Conservation (phyloP, 2,329 filamentous ascomycete genomes). For the Fusarium sp. region DNA sequence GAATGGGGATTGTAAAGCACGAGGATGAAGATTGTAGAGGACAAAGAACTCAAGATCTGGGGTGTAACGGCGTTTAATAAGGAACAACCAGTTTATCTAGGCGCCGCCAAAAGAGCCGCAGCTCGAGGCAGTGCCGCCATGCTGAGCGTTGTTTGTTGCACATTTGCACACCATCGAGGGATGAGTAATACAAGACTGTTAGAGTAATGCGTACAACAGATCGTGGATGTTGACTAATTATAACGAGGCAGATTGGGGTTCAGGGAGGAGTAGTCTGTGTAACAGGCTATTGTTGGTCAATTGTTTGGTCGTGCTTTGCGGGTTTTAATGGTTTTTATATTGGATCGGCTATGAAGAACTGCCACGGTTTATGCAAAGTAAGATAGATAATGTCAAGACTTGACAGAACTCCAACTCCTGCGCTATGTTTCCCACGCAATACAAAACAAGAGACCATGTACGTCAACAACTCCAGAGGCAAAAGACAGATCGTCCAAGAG, state of each 20-base stretch:
- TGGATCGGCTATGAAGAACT: no score
- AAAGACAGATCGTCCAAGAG: not conserved
- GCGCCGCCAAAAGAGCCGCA: not conserved
- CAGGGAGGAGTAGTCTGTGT: no score
- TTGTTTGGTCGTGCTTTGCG: no score
- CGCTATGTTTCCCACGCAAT: not conserved
- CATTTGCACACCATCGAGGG: not conserved
- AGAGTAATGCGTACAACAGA: not conserved
- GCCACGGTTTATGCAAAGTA: no score
- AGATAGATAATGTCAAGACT: no score
- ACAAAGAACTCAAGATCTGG: not conserved
- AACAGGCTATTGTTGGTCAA: no score
- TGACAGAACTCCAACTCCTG: not conserved
- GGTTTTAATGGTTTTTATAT: no score
- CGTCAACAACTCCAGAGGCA: not conserved
- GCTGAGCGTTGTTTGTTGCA: not conserved
- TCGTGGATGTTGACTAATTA: not conserved
- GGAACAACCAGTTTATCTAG: not conserved
- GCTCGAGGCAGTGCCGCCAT: slow-evolving; percentile 4
- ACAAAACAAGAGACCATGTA: not conserved
- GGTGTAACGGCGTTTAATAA: slow-evolving; percentile 1
- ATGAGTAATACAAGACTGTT: not conserved
- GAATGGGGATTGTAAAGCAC: not conserved
- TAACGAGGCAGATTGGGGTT: not conserved
- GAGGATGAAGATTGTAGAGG: not conserved